phyloP scores from a whole-genome alignment of 306 rosid species.

The Inga laurina region DNA sequence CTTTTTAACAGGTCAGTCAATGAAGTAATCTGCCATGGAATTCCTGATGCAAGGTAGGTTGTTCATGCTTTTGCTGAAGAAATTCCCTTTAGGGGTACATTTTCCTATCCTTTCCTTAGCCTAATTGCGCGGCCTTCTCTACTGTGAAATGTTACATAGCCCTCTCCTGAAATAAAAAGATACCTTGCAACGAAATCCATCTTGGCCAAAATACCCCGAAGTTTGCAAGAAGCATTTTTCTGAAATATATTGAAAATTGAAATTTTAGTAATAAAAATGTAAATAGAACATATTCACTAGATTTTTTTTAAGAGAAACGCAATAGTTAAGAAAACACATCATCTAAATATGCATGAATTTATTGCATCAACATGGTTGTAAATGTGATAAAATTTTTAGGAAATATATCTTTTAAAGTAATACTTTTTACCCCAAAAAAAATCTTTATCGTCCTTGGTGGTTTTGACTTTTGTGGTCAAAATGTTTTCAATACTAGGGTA shows the following conservation, averaged over 20 bases:
- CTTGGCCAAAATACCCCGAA: neutral
- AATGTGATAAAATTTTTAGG: neutral
- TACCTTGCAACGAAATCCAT: neutral
- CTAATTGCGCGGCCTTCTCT: neutral
- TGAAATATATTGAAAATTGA: neutral
- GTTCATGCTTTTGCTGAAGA: neutral
- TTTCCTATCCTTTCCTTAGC: neutral
- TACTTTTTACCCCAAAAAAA: neutral
- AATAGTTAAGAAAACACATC: neutral
- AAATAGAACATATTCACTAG: neutral
- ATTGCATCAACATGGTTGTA: neutral
- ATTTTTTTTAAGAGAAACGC: neutral
- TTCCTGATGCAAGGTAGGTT: conserved; percentile 92
- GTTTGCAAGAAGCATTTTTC: neutral
- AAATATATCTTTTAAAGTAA: neutral
- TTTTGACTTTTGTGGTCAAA: neutral
- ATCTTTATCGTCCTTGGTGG: neutral
- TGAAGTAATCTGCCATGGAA: conserved; percentile 98
- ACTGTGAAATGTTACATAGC: neutral
- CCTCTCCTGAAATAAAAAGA: neutral
- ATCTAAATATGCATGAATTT: neutral
- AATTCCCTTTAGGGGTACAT: neutral
- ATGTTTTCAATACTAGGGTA: neutral
- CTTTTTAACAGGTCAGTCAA: conserved; percentile 79
- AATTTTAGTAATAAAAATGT: neutral